phyloP scores from a whole-genome alignment of 441 rosid genomes.

The Adansonia madagascariensis region DNA sequence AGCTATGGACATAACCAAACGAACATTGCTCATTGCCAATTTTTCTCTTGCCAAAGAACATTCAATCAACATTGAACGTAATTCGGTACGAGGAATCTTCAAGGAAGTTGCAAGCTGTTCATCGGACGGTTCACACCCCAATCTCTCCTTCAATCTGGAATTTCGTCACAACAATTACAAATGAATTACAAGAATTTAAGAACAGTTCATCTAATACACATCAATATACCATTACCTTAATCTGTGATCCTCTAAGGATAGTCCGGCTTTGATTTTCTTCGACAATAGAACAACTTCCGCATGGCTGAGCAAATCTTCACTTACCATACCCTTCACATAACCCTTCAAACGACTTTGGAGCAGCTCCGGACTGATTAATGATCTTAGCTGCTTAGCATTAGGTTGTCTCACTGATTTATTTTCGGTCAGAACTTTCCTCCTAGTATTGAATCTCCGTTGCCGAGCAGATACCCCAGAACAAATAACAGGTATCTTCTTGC shows the following conservation, averaged over 20 bases:
- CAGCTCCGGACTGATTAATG: conserved; percentile 57
- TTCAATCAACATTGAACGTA: conserved; percentile 64
- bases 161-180: conserved; percentile 19
- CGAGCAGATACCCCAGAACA: conserved; percentile 88
- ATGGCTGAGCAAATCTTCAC: conserved; percentile 76
- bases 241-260: conserved; percentile 75
- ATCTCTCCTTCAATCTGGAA: conserved; percentile 71
- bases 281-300: conserved; percentile 79
- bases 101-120: conserved; percentile 80
- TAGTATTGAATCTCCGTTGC: conserved; percentile 64
- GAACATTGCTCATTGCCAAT: conserved; percentile 96
- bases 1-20: conserved; percentile 94
- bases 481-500: conserved; percentile 59
- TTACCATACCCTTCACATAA: conserved; percentile 77
- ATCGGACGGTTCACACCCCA: conserved; percentile 88
- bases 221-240: conserved; percentile 54
- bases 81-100: conserved; percentile 69
- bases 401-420: conserved; percentile 38
- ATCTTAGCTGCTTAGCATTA: conserved; percentile 45
- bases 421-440: conserved; percentile 45
- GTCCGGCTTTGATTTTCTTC: conserved; percentile 72
- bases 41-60: conserved; percentile 86
- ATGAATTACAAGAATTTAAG: conserved; percentile 1
- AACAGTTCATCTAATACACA: neutral
- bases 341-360: conserved; percentile 64